These are phyloP conservation scores for Sporothrix inflata DNA, from an alignment of 2,329 filamentous ascomycete species.

Conservation along the genomic window DNA sequence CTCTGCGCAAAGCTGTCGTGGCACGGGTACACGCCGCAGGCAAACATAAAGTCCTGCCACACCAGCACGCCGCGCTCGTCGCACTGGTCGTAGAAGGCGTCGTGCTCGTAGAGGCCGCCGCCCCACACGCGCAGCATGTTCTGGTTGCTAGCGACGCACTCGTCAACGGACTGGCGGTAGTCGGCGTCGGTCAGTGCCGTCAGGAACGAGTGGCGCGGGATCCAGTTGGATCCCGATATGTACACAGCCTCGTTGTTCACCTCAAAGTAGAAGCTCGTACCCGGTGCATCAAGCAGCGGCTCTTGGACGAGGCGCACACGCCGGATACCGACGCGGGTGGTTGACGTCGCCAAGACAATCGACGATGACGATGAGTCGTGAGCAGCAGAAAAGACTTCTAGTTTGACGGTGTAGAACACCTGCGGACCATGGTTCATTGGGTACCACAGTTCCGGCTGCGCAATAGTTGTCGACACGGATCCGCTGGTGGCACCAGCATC, in stretches of 20 bases:
- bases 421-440: conserved; percentile 28
- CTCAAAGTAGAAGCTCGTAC: conserved; percentile 30
- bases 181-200: conserved; percentile 64
- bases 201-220: conserved; percentile 77
- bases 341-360: conserved; percentile 65
- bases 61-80: conserved; percentile 72
- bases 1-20: conserved; percentile 54
- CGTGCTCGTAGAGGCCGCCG: conserved; percentile 70
- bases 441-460: conserved; percentile 52
- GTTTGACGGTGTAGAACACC: conserved; percentile 40
- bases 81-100: conserved; percentile 68
- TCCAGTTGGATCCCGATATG: conserved; percentile 80
- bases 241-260: conserved; percentile 59
- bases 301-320: conserved; percentile 24
- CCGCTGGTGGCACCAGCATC: not conserved
- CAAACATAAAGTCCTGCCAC: conserved; percentile 77
- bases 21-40: conserved; percentile 66
- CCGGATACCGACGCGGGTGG: conserved; percentile 21
- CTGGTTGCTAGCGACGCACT: conserved; percentile 75
- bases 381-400: conserved; percentile 63
- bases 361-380: conserved; percentile 48
- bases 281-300: conserved; percentile 20
- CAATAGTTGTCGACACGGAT: conserved; percentile 70
- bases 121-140: conserved; percentile 78
- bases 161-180: conserved; percentile 67